phyloP scores from a whole-genome alignment of 371 early-diverging fungal genomes.

The Zychaea mexicana region DNA sequence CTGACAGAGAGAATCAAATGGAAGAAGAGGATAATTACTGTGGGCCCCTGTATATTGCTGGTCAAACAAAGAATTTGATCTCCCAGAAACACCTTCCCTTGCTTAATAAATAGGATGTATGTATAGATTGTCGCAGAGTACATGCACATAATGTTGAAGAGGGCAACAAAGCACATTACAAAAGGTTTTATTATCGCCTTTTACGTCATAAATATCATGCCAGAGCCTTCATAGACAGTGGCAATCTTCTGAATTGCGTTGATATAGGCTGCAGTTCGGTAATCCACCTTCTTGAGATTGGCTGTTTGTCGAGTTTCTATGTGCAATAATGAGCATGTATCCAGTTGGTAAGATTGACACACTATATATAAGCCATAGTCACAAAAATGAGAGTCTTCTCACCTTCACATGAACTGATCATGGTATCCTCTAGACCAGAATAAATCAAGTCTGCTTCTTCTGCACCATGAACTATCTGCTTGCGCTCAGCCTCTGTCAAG shows the following conservation, averaged over 20 bases:
- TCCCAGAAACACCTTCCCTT: too few species aligned
- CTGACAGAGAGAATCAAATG: too few species aligned
- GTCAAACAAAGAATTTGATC: too few species aligned
- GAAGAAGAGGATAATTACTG: too few species aligned
- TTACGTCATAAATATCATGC: conserved; percentile 75
- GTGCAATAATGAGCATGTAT: not conserved
- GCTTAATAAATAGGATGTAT: too few species aligned
- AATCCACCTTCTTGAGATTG: conserved; percentile 71
- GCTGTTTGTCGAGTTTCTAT: conserved; percentile 58
- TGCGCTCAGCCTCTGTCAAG: conserved; percentile 76
- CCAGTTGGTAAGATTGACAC: not conserved
- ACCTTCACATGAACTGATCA: conserved; percentile 72
- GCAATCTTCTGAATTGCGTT: conserved; percentile 92
- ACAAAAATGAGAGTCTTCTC: conserved; percentile 21
- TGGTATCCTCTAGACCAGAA: conserved; percentile 90
- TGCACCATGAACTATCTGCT: conserved; percentile 84
- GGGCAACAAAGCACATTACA: too few species aligned
- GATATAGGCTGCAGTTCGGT: conserved; percentile 82
- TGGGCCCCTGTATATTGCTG: too few species aligned
- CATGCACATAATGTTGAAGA: too few species aligned
- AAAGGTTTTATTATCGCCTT: not conserved
- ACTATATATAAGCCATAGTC: too few species aligned
- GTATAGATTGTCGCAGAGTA: too few species aligned
- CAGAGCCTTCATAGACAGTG: conserved; percentile 75
- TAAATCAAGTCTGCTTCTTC: conserved; percentile 91